A percentile compares a stretch with the other conserved stretches of the same genome.
These are phyloP conservation scores for Rhodamnia rubescens DNA, from an alignment of 345 rosid species.

Conservation along the genomic window DNA sequence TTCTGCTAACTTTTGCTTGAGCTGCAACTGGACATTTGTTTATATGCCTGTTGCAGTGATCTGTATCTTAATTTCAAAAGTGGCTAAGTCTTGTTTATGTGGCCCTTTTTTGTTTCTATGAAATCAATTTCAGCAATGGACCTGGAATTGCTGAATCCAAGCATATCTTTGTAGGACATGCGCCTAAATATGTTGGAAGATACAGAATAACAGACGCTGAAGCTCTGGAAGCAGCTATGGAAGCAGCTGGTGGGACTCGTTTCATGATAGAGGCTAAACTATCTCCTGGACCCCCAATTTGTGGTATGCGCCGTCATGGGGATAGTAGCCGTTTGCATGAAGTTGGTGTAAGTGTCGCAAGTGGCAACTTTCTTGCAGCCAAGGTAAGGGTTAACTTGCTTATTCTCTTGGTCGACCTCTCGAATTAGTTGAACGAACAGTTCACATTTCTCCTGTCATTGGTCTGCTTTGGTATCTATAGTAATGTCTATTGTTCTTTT, in stretches of 20 bases:
- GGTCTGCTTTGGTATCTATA: not conserved
- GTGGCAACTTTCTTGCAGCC: constrained; percentile 96
- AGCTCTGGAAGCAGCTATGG: constrained; percentile 81
- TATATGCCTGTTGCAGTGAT: not conserved
- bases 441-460: not conserved
- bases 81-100: not conserved
- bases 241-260: constrained; percentile 89
- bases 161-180: constrained; percentile 38
- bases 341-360: constrained; percentile 88
- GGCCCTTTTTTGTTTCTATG: not conserved
- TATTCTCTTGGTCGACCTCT: not conserved
- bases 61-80: not conserved
- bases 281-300: constrained; percentile 92
- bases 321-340: constrained; percentile 84
- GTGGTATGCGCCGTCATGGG: constrained; percentile 78
- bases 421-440: not conserved
- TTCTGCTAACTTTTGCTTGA: not conserved
- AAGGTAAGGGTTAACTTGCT: constrained; percentile 32
- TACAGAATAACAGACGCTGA: constrained; percentile 80
- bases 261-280: constrained; percentile 88
- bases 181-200: constrained; percentile 56
- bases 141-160: not conserved
- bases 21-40: not conserved
- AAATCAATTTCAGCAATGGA: not conserved
- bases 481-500: constrained; percentile 3